Evolutionary conservation across 1,284 basidiomycete species (phyloP), one percentile per base, ranked within the genome.

Genomic region (Ustilago hordei): DNA sequence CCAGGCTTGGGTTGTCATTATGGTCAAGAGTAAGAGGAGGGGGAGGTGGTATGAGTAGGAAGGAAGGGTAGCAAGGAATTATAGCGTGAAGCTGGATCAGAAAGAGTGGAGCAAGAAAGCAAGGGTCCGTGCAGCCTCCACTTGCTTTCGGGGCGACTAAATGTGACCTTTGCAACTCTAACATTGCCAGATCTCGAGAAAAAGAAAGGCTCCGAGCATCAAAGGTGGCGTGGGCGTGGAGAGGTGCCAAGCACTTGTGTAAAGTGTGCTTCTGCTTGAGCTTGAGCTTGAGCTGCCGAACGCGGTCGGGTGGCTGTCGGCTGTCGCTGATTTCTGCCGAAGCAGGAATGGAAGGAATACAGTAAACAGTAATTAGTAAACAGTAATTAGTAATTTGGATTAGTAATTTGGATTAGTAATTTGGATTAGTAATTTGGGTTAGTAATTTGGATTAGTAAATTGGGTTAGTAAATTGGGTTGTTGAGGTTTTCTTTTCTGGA

Each of bases 1-100:
- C 77, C 67, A 75, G 2, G 61, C 41, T 1, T 64, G 23, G 35
- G 39, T 43, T 3, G 31, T 43, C 62, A 54, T 61, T 35, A 13
- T 48, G 45, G 12, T 53, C 8, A 6, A 31, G 23, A 3, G 23
- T 55, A 13, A 31, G n/a, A 32, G 15, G 7, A 9, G n/a, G 6
- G 8, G 17, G 34, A 9, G 23, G 19, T 7, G 52, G 34, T 12
- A 47, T 47, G 5, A 1, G 35, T 15, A n/a, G 15, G 50, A 43
- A 52, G 35, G 8, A 38, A 28, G 36, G n/a, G 23, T 35, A 48
- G 17, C n/a, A 59, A 31, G 41, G 52, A 55, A 34, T 15, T 1
- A 28, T 32, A 48, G 7, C 45, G 48, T 59, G 55, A 58, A 53
- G 62, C 31, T 53, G 48, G 45, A 39, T 17, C 8, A 17, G 1